Conservation (phyloP, 306 rosid genomes). For the Acacia melanoxylon region DNA sequence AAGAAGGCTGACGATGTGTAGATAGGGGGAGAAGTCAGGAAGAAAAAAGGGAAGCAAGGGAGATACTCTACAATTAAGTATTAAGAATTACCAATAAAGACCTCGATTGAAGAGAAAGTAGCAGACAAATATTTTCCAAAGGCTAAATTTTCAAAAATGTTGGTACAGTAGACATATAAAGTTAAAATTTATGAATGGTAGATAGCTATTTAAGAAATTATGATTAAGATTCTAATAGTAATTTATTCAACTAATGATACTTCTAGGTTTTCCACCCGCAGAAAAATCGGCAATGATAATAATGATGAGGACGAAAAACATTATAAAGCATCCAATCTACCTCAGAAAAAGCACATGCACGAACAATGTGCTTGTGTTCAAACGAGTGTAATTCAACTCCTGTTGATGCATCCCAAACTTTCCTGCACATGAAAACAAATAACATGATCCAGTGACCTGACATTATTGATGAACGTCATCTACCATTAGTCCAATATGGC, state of each 20-base stretch:
- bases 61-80: not conserved
- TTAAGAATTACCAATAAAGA: not conserved
- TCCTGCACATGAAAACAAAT: slow-evolving; percentile 57
- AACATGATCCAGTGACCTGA: slow-evolving; percentile 12
- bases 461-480: not conserved
- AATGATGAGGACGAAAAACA: not conserved
- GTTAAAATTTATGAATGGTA: not conserved
- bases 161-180: not conserved
- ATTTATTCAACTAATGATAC: not conserved
- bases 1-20: not conserved
- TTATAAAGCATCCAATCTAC: slow-evolving; percentile 33
- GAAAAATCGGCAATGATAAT: not conserved
- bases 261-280: not conserved
- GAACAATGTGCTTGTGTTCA: slow-evolving; percentile 98
- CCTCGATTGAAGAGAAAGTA: not conserved
- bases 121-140: not conserved
- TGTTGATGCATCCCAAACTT: slow-evolving; percentile 97
- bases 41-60: not conserved
- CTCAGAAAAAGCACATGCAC: slow-evolving; percentile 97
- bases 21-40: not conserved
- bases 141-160: not conserved
- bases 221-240: too few relatives aligned
- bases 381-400: slow-evolving; percentile 92
- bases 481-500: not conserved
- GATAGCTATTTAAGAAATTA: not conserved